Conservation (phyloP, 179 eudicot genomes). For the Patellifolia procumbens region DNA sequence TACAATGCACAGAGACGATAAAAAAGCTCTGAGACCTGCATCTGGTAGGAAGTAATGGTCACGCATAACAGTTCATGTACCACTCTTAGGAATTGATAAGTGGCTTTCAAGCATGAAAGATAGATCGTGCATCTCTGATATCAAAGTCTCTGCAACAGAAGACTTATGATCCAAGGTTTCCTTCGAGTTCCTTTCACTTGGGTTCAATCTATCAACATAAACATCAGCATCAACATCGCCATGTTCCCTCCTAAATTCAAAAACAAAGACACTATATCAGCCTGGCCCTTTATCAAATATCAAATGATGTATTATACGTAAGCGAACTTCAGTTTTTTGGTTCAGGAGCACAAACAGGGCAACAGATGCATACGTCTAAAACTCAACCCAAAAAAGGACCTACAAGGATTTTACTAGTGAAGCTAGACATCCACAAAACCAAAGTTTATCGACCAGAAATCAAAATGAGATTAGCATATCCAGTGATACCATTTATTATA, state of each 20-base stretch:
- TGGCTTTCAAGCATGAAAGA: constrained; percentile 62
- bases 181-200: constrained; percentile 23
- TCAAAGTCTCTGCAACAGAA: constrained; percentile 37
- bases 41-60: background rate
- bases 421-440: background rate
- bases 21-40: constrained; percentile 12
- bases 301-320: background rate
- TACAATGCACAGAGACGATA: constrained; percentile 1
- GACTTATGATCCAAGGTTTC: constrained; percentile 14
- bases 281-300: background rate
- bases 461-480: no score
- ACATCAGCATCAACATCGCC: constrained; percentile 28
- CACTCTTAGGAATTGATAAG: constrained; percentile 48
- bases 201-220: constrained; percentile 16
- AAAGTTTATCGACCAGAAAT: no score
- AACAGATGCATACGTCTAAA: background rate
- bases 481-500: no score
- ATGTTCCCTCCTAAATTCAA: constrained; percentile 35
- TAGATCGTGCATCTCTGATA: constrained; percentile 65
- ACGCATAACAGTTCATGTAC: constrained; percentile 6
- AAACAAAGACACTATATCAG: background rate
- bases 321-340: no score
- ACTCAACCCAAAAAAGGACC: background rate
- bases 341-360: background rate
- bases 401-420: background rate